phyloP scores from a whole-genome alignment of 139 green algal genomes.

The Coccomyxa sp. region DNA sequence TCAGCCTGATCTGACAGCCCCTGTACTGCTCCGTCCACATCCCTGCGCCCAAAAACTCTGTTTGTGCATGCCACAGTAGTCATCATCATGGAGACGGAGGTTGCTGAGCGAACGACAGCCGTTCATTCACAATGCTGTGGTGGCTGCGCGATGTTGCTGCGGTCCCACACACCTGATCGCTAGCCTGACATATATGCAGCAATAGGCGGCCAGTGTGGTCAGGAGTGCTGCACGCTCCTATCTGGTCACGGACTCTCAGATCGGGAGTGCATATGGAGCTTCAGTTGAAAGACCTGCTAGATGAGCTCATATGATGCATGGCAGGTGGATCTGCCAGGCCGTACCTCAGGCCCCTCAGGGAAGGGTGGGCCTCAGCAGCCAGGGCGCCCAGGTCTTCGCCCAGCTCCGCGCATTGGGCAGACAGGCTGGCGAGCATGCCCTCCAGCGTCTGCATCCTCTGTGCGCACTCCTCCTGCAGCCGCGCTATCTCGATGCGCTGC shows the following conservation, averaged over 20 bases:
- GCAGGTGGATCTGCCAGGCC: too few relatives aligned
- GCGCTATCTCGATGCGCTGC: conserved; percentile 4
- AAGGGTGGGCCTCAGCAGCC: conserved; percentile 32
- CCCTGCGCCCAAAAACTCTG: not conserved
- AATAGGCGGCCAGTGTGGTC: not conserved
- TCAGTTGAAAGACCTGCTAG: not conserved
- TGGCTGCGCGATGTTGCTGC: too few relatives aligned
- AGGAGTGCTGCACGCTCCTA: not conserved
- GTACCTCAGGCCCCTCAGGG: too few relatives aligned
- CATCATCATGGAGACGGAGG: not conserved
- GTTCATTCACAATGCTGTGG: not conserved
- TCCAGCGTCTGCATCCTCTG: conserved; percentile 17
- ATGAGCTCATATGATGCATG: too few relatives aligned
- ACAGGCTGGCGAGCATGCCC: conserved; percentile 10
- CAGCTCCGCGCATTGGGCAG: conserved; percentile 26
- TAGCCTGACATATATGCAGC: not conserved
- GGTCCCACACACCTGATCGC: not conserved
- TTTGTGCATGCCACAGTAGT: not conserved
- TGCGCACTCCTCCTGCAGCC: conserved; percentile 20
- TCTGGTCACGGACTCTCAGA: not conserved
- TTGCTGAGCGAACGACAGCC: not conserved
- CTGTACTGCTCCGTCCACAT: not conserved
- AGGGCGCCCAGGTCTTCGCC: conserved; percentile 30
- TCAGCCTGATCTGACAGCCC: conserved; percentile 14
- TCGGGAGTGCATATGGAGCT: not conserved